Evolutionary conservation across 768 basidiomycete genomes (phyloP).

Genomic region (Rhizopogon vulgaris): DNA sequence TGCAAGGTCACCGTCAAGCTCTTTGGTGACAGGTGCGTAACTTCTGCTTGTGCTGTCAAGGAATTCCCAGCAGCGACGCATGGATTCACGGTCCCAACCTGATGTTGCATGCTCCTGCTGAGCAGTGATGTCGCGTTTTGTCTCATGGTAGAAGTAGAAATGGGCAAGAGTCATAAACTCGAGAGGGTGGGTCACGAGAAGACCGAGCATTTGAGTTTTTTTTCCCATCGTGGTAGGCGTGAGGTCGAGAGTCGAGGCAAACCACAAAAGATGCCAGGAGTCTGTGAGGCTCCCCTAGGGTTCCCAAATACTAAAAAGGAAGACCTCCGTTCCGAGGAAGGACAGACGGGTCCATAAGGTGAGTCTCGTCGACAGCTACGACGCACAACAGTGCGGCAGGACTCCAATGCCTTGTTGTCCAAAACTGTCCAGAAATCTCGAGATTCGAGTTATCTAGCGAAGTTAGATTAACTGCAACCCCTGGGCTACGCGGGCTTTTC

Average conservation of each 20-base stretch:
- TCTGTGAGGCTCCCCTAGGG: too few species aligned
- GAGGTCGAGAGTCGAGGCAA: background rate
- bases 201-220: conserved; percentile 49
- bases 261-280: too few species aligned
- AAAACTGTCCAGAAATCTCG: too few species aligned
- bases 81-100: conserved; percentile 80
- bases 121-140: conserved; percentile 75
- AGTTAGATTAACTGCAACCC: too few species aligned
- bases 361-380: too few species aligned
- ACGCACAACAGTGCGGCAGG: too few species aligned
- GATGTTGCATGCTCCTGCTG: conserved; percentile 69
- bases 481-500: too few species aligned
- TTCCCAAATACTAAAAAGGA: too few species aligned
- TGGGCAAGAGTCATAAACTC: conserved; percentile 83
- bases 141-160: conserved; percentile 77
- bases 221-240: conserved; percentile 40
- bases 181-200: conserved; percentile 71
- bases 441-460: too few species aligned
- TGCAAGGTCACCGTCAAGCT: conserved; percentile 91
- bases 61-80: conserved; percentile 88
- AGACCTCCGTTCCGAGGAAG: too few species aligned
- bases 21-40: conserved; percentile 92
- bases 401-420: too few species aligned
- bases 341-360: too few species aligned
- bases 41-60: conserved; percentile 85